phyloP scores from a whole-genome alignment of 2,329 filamentous ascomycete species.

The Fusarium sp. region DNA sequence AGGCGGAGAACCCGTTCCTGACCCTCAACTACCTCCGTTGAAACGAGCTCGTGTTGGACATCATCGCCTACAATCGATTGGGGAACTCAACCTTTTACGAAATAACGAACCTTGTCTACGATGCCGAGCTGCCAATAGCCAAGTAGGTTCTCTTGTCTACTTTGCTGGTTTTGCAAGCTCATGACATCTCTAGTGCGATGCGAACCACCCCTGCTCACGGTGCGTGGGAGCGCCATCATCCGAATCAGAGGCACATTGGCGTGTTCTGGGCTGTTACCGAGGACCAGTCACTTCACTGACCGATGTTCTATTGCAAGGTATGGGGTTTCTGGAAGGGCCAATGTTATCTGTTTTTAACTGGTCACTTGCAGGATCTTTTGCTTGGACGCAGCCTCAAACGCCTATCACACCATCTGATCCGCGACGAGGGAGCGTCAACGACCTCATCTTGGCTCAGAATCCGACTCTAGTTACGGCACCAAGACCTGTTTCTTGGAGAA shows the following conservation, averaged over 20 bases:
- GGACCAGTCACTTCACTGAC: conserved; percentile 60
- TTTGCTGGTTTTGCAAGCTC: conserved; percentile 8
- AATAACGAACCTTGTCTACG: conserved; percentile 63
- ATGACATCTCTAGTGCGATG: conserved; percentile 60
- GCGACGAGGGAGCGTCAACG: conserved; percentile 63
- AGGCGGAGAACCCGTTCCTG: conserved; percentile 61
- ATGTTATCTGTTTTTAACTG: conserved; percentile 9
- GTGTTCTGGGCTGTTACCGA: conserved; percentile 63
- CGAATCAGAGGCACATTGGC: conserved; percentile 60
- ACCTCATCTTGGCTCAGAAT: conserved; percentile 62
- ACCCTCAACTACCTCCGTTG: conserved; percentile 66
- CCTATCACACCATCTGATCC: conserved; percentile 64
- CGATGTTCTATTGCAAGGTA: conserved; percentile 64
- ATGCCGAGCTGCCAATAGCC: conserved; percentile 60
- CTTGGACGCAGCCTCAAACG: conserved; percentile 63
- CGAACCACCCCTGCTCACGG: conserved; percentile 60
- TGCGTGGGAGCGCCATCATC: conserved; percentile 56
- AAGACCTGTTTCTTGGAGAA: conserved; percentile 56
- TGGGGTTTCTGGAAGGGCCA: conserved; percentile 13
- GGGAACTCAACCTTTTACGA: conserved; percentile 64
- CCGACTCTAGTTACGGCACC: conserved; percentile 54
- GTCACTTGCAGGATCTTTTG: conserved; percentile 55
- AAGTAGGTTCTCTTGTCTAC: conserved; percentile 52
- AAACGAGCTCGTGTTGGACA: conserved; percentile 66
- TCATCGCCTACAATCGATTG: conserved; percentile 67